Percentiles rank a stretch among this genome's conserved stretches.
Evolutionary conservation across 2,329 filamentous ascomycete species (phyloP).

Genomic region (Tolypocladium tropicale): DNA sequence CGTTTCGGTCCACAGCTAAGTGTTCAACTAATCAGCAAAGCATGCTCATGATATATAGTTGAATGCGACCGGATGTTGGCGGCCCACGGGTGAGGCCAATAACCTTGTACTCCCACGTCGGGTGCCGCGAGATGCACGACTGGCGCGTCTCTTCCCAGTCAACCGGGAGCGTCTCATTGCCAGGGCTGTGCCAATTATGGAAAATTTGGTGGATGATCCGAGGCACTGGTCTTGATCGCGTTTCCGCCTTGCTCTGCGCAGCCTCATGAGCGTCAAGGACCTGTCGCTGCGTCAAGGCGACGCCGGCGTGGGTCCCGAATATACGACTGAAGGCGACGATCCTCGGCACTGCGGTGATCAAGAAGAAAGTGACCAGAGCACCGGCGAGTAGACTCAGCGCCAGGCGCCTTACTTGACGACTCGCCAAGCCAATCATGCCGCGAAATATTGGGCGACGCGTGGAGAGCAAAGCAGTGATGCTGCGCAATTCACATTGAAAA

Average conservation of each 20-base stretch:
- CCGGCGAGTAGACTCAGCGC: background rate
- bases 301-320: constrained; percentile 2
- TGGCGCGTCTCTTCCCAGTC: constrained; percentile 1
- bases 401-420: background rate
- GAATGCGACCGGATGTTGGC: background rate
- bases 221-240: constrained; percentile 1
- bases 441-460: background rate
- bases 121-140: constrained; percentile 1
- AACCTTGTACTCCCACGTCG: constrained; percentile 6
- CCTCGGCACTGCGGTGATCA: background rate
- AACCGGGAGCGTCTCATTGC: constrained; percentile 1
- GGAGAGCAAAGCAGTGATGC: background rate
- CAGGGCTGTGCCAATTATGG: background rate
- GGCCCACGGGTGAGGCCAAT: background rate
- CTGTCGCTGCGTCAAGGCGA: constrained; percentile 2
- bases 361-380: background rate
- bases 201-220: constrained; percentile 4
- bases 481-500: background rate
- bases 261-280: background rate
- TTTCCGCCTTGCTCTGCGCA: background rate
- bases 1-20: constrained; percentile 59
- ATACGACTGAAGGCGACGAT: background rate
- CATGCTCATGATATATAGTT: background rate
- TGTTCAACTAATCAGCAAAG: background rate
- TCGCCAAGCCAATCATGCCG: background rate